Evolutionary conservation across 805 yeast species (phyloP).

Genomic region (Sugiyamaella marilandica): DNA sequence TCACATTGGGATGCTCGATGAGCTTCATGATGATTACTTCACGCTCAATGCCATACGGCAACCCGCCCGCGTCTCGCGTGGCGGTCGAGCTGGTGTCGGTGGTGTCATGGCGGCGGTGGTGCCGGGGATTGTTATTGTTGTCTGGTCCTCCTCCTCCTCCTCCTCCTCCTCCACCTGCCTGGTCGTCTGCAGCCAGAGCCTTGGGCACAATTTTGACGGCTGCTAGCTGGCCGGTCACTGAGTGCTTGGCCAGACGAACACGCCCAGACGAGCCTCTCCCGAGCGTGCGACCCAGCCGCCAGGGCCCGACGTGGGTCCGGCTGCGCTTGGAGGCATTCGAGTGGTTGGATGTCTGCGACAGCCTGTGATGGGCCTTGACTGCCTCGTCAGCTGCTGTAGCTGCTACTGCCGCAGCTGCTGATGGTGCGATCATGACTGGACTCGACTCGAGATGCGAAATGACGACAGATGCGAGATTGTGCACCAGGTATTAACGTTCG

Average conservation of each 20-base stretch:
- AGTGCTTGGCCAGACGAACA: conserved; percentile 86
- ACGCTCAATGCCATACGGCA: conserved; percentile 94
- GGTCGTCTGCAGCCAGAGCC: conserved; percentile 43
- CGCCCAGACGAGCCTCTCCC: conserved; percentile 98
- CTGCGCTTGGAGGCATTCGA: conserved; percentile 39
- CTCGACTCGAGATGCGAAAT: neutral
- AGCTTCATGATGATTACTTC: conserved; percentile 97
- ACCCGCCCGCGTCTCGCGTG: conserved; percentile 47
- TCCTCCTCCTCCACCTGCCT: conserved; percentile 21
- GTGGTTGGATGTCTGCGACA: conserved; percentile 41
- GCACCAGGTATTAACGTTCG: neutral
- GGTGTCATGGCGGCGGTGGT: conserved; percentile 32
- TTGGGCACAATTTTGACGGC: conserved; percentile 97
- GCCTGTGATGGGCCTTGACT: conserved; percentile 26
- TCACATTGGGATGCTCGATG: conserved; percentile 87
- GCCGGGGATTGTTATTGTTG: conserved; percentile 7
- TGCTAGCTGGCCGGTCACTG: conserved; percentile 79
- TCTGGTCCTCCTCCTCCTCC: conserved; percentile 6
- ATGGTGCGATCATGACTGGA: neutral
- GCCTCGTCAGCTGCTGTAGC: conserved; percentile 3
- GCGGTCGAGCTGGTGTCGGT: conserved; percentile 12
- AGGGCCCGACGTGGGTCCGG: conserved; percentile 79
- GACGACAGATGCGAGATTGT: neutral
- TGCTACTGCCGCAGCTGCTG: neutral
- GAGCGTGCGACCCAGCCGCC: conserved; percentile 91